Base-by-base conservation (phyloP, 1,139 yeast species). In the Nakaseomyces uthaithaninus region DNA sequence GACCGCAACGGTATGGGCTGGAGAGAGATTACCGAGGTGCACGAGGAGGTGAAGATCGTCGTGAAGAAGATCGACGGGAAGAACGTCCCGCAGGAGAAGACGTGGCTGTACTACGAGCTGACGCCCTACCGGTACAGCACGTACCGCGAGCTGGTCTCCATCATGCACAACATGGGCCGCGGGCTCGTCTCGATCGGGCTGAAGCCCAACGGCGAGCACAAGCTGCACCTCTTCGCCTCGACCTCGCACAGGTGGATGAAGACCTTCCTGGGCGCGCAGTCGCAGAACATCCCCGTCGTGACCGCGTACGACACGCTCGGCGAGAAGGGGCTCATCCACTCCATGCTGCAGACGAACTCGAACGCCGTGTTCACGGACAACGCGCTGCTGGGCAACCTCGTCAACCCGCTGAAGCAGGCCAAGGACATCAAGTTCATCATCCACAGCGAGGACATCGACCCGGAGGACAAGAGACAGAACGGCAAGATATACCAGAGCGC, bases 301-400 rank as follows among this genome's bases (percentile, higher is more conserved):
- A 93, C 99, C 22, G 97, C 98, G 28, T 91, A 91, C 64, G 99
- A 91, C 63, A 89, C 98, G 28, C 71, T 91, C 49, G 98, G 98
- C 45, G 94, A 87, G 62, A 74, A 75, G 33, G 99, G 98, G 27
- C 72, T 91, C 58, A 82, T 81, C 45, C 94, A 84, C 63, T 86
- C 96, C 5, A 70, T 91, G 58, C 70, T 73, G 34, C 85, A 89
- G 66, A 85, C 97, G 5, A 84, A 71, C 37, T 76, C 95, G 18
- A 71, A 64, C 40, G 95, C 80, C 12, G 68, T 93, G 42, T 86
- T 83, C 64, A 81, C 94, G 35, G 97, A 91, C 63, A 87, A 83
- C 56, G 69, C 72, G 14, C 72, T 89, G 47, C 69, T 91, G 54
- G 58, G 61, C 33, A 74, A 80, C 45, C 74, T 91, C 59, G 62